These are phyloP conservation scores for Suillus tomentosus DNA, from an alignment of 768 basidiomycete species.

Conservation along the genomic window DNA sequence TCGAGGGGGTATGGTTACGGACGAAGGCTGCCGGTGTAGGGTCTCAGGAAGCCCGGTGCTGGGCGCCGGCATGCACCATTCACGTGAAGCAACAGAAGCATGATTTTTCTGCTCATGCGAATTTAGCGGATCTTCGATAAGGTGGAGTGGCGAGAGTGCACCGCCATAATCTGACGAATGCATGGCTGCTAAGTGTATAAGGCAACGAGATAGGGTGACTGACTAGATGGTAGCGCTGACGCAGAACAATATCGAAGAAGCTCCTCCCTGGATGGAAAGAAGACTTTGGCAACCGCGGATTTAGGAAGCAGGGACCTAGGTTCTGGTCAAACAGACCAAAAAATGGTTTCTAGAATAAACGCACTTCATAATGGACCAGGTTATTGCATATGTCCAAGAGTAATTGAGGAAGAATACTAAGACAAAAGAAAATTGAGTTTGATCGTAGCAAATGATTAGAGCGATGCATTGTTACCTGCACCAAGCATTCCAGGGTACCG, in stretches of 20 bases:
- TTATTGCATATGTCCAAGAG: slow-evolving; percentile 69
- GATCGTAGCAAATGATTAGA: slow-evolving; percentile 6
- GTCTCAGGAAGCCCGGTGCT: not conserved
- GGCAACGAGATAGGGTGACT: slow-evolving; percentile 11
- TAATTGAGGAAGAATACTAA: slow-evolving; percentile 73
- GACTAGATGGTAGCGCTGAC: slow-evolving; percentile 61
- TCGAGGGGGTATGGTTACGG: slow-evolving; percentile 45
- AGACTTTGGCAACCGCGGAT: slow-evolving; percentile 59
- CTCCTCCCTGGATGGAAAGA: slow-evolving; percentile 61
- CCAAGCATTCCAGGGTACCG: slow-evolving; percentile 77
- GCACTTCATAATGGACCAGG: slow-evolving; percentile 69
- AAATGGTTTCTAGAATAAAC: slow-evolving; percentile 24
- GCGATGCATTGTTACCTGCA: slow-evolving; percentile 47
- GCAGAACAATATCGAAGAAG: slow-evolving; percentile 57
- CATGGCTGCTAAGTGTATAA: not conserved
- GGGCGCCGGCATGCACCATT: not conserved
- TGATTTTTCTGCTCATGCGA: slow-evolving; percentile 9
- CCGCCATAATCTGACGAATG: slow-evolving; percentile 66
- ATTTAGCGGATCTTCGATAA: slow-evolving; percentile 51
- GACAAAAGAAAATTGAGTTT: slow-evolving; percentile 9
- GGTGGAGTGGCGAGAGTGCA: slow-evolving; percentile 49
- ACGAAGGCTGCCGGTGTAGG: slow-evolving; percentile 14
- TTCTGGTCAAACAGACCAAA: slow-evolving; percentile 12
- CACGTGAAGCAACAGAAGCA: not conserved
- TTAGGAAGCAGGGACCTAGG: slow-evolving; percentile 64